Evolutionary conservation across 257 asterid genomes (phyloP), one percentile per base, ranked within the genome.

Genomic region (Pogostemon cablin): DNA sequence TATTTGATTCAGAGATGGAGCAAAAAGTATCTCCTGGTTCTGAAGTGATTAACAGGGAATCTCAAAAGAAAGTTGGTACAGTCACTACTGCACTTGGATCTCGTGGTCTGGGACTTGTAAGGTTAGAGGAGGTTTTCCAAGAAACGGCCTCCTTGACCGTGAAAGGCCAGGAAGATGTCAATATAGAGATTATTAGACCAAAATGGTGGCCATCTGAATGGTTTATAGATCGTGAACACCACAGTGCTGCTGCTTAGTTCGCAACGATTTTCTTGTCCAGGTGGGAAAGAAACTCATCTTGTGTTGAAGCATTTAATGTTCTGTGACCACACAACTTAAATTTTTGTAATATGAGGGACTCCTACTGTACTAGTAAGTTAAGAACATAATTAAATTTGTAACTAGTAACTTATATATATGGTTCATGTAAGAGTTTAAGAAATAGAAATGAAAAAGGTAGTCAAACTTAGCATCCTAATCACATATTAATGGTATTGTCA

Each of bases 131-230:
- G 5, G 91, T 91, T 67, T 88, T 90, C 71, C 86, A 76, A 63
- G 84, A 61, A 37, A 40, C 81, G 2, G 79, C 64, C 55, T 46
- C 76, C 5, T 72, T 90, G 77, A 72, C 81, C 76, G 66, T 93
- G 41, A 83, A 75, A 70, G 91, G 86, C 9, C 79, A 55, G 11
- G 90, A 87, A 73, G 93, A 86, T 69, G 77, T 93, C 46, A 80
- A 78, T 10, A 83, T 87, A 25, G 83, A 90, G 84, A 72, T 85
- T 57, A 62, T 76, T 63, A 75, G 77, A 73, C 97, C 98, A 10
- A 77, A 90, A 17, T 93, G 98, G 98, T 93, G 98, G 98, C 98
- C 95, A 7, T 62, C 81, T n/a, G 90, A 87, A 78, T 93, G 96
- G 98, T 66, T 53, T 50, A 72, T 47, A 3, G 84, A 75, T 69